phyloP scores from a whole-genome alignment of 164 flowering plant genomes.

The Vitis cinerea region DNA sequence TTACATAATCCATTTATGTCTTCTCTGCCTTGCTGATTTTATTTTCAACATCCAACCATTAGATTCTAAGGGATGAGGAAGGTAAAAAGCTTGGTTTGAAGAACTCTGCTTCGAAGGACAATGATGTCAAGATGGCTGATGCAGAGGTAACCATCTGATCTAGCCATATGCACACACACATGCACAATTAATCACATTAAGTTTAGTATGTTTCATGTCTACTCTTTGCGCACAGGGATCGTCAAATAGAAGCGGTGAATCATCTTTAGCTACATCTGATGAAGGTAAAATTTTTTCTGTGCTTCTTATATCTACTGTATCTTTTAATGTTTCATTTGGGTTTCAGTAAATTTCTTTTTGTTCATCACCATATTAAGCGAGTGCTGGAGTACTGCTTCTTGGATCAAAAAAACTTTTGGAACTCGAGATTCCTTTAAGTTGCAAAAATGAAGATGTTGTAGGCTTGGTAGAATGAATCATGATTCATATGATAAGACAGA shows the following conservation, averaged over 20 bases:
- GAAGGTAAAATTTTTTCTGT: background rate
- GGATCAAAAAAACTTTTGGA: background rate
- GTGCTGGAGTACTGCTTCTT: background rate
- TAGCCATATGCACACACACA: background rate
- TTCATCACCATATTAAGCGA: background rate
- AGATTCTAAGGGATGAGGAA: slow-evolving; percentile 82
- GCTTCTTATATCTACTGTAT: background rate
- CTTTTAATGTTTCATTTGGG: slow-evolving; percentile 1
- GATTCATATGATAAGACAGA: background rate
- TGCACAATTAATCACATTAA: background rate
- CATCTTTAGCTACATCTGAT: slow-evolving; percentile 40
- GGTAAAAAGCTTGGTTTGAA: slow-evolving; percentile 79
- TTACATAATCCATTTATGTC: background rate
- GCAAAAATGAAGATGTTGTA: background rate
- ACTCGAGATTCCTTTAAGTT: background rate
- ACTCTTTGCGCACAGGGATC: slow-evolving; percentile 46
- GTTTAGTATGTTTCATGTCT: background rate
- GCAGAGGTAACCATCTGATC: slow-evolving; percentile 47
- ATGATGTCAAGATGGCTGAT: slow-evolving; percentile 75
- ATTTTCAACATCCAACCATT: slow-evolving; percentile 1
- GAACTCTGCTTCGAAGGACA: slow-evolving; percentile 47
- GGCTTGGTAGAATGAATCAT: background rate
- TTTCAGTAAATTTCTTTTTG: background rate
- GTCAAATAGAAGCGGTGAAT: slow-evolving; percentile 53
- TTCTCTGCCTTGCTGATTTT: background rate